phyloP scores from a whole-genome alignment of 2,329 filamentous ascomycete genomes.

The Aspergillus hiratsukae region DNA sequence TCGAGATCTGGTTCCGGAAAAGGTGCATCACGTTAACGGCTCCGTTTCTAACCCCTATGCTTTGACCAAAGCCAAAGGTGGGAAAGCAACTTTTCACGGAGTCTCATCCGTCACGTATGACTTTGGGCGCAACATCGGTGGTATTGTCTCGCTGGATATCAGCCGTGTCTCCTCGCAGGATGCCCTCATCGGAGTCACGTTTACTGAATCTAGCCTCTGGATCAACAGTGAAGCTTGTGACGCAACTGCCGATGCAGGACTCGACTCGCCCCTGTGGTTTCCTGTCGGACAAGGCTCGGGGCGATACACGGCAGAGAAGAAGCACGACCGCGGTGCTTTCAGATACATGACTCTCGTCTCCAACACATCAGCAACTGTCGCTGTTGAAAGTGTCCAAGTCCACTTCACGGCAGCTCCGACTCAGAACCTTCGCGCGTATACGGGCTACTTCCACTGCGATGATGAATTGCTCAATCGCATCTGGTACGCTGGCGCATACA shows the following conservation, averaged over 20 bases:
- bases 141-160: conserved; percentile 34
- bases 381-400: conserved; percentile 33
- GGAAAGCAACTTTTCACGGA: conserved; percentile 10
- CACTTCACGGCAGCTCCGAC: conserved; percentile 40
- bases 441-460: conserved; percentile 49
- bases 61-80: not conserved
- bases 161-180: conserved; percentile 15
- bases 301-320: conserved; percentile 37
- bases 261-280: conserved; percentile 50
- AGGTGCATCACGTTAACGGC: not conserved
- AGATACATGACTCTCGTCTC: conserved; percentile 44
- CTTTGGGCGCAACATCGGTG: conserved; percentile 38
- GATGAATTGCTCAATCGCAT: conserved; percentile 51
- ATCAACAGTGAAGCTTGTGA: conserved; percentile 46
- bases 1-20: not conserved
- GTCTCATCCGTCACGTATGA: conserved; percentile 37
- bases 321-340: conserved; percentile 44
- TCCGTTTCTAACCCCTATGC: not conserved
- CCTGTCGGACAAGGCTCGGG: conserved; percentile 31
- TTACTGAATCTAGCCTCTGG: conserved; percentile 43
- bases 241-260: conserved; percentile 43
- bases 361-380: conserved; percentile 40
- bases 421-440: conserved; percentile 44
- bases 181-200: conserved; percentile 38
- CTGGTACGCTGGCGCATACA: conserved; percentile 55